Conservation (phyloP, 108 stramenopile genomes). For the Schizochytrium sp. region DNA sequence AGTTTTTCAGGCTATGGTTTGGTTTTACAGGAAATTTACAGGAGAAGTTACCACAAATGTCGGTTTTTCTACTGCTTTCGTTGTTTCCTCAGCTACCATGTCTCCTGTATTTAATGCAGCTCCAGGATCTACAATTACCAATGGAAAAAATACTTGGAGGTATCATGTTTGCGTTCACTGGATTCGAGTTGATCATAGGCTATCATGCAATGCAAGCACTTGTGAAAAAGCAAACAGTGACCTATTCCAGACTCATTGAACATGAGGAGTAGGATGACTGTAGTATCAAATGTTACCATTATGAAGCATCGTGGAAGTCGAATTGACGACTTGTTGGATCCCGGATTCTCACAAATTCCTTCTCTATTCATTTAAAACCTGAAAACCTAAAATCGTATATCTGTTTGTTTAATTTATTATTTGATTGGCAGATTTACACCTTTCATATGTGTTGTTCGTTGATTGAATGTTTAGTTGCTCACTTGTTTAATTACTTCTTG, state of each 20-base stretch:
- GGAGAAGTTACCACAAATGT: conserved; percentile 45
- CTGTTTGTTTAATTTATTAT: no score
- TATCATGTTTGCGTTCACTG: conserved; percentile 17
- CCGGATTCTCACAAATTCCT: no score
- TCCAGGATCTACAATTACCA: conserved; percentile 38
- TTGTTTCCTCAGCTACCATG: conserved; percentile 47
- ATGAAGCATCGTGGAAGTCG: no score
- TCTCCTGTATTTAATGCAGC: conserved; percentile 51
- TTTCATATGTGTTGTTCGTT: no score
- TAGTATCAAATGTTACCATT: no score
- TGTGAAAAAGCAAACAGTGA: conserved; percentile 41
- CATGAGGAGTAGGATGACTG: neutral
- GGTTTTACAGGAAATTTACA: conserved; percentile 46
- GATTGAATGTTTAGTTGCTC: no score
- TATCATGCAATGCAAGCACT: neutral
- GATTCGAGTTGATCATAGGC: conserved; percentile 2
- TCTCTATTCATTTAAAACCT: no score
- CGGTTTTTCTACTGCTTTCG: conserved; percentile 42
- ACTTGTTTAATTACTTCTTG: no score
- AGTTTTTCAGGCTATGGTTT: conserved; percentile 32
- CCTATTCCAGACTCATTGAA: conserved; percentile 30
- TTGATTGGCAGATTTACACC: no score
- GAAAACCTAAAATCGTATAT: no score
- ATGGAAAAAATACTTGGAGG: neutral
- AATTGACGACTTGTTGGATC: no score